A percentile compares a stretch with the other conserved stretches of the same genome.
phyloP scores from a whole-genome alignment of 176 grass and related monocot species.

The Leersia perrieri region DNA sequence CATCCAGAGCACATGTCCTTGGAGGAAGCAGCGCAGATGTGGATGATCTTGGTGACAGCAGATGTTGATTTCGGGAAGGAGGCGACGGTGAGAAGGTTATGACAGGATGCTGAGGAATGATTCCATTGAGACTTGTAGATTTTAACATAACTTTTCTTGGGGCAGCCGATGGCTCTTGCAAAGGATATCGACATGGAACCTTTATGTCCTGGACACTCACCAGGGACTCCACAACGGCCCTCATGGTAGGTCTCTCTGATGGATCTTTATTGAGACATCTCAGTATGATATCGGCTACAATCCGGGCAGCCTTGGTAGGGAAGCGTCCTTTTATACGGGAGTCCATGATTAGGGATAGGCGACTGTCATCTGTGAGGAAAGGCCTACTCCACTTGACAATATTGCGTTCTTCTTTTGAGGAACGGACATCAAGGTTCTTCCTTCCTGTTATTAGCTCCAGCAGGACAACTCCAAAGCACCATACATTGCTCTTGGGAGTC shows the following conservation, averaged over 20 bases:
- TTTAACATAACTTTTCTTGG: constrained; percentile 84
- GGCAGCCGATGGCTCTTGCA: constrained; percentile 72
- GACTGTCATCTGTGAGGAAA: constrained; percentile 86
- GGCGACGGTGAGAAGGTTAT: constrained; percentile 61
- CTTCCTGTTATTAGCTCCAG: constrained; percentile 92
- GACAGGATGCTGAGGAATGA: constrained; percentile 45
- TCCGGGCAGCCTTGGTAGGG: constrained; percentile 77
- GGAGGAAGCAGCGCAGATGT: constrained; percentile 54
- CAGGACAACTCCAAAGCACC: constrained; percentile 92
- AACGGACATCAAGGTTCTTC: constrained; percentile 72
- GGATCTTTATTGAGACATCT: constrained; percentile 86
- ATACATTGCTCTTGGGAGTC: constrained; percentile 97
- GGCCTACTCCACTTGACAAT: constrained; percentile 88
- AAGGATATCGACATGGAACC: constrained; percentile 66
- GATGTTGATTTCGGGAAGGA: constrained; percentile 31
- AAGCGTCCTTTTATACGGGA: constrained; percentile 90
- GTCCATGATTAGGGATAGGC: constrained; percentile 94
- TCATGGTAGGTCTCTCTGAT: constrained; percentile 88
- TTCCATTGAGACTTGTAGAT: constrained; percentile 82
- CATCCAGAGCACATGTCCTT: constrained; percentile 62
- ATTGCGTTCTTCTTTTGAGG: constrained; percentile 77
- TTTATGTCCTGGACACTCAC: constrained; percentile 80
- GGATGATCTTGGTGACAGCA: constrained; percentile 50
- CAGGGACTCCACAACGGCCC: constrained; percentile 65
- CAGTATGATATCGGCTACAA: constrained; percentile 71